Evolutionary conservation across 1,139 yeast species (phyloP).

Genomic region (Candida smagusa): DNA sequence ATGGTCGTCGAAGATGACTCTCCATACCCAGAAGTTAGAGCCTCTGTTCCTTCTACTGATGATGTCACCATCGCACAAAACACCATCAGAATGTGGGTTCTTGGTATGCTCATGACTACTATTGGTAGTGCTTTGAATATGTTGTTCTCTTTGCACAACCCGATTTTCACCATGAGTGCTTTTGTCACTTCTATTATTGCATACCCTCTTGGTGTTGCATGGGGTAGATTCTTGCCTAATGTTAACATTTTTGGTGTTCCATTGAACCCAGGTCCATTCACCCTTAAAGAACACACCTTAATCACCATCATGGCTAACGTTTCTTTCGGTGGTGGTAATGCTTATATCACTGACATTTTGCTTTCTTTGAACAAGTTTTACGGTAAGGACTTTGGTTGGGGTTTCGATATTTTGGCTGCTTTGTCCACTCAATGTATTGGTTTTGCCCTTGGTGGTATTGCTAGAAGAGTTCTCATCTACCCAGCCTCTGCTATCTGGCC

Average conservation of each 20-base stretch:
- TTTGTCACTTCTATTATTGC: conserved; percentile 58
- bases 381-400: conserved; percentile 46
- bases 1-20: conserved; percentile 51
- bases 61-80: conserved; percentile 54
- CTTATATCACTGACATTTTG: conserved; percentile 59
- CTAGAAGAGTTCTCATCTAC: conserved; percentile 53
- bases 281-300: conserved; percentile 61
- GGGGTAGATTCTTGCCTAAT: conserved; percentile 49
- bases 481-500: conserved; percentile 73
- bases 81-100: conserved; percentile 60
- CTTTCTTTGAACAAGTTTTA: conserved; percentile 52
- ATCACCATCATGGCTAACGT: conserved; percentile 61
- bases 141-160: conserved; percentile 58
- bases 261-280: conserved; percentile 66
- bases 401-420: conserved; percentile 48
- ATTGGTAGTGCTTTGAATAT: conserved; percentile 59
- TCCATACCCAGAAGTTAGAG: conserved; percentile 68
- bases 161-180: conserved; percentile 52
- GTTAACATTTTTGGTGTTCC: conserved; percentile 35
- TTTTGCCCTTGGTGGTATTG: conserved; percentile 60
- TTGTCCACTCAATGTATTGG: conserved; percentile 62
- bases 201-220: conserved; percentile 57
- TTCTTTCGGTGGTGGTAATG: conserved; percentile 57
- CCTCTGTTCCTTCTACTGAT: conserved; percentile 62
- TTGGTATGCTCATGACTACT: conserved; percentile 50